A percentile compares a stretch with the other conserved stretches of the same genome.
Conservation (phyloP, 257 asterid species). For the Orobanche coerulescens region DNA sequence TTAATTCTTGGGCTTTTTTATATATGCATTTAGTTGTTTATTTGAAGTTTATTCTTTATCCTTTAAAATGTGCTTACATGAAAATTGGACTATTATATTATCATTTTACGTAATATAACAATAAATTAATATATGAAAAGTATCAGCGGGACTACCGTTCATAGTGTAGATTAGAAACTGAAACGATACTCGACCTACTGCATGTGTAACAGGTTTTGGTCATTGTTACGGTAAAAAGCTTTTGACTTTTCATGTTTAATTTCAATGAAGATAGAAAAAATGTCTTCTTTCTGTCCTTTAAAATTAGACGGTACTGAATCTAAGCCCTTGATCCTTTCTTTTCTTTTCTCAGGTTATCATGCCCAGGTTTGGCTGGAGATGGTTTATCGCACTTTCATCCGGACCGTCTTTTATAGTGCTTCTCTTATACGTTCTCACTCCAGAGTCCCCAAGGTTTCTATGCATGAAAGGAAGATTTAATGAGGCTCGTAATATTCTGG, state of each 20-base stretch:
- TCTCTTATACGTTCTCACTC: conserved; percentile 25
- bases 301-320: neutral
- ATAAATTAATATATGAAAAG: no score
- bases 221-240: neutral
- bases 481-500: conserved; percentile 38
- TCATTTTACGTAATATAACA: neutral
- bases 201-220: neutral
- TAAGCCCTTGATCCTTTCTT: neutral
- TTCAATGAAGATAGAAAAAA: neutral
- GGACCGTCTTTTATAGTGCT: conserved; percentile 36
- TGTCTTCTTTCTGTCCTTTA: neutral
- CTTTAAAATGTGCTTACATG: neutral
- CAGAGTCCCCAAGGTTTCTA: conserved; percentile 53
- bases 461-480: conserved; percentile 36
- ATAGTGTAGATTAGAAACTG: neutral
- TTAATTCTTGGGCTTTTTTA: neutral
- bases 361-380: conserved; percentile 49
- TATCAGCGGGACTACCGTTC: neutral
- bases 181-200: neutral
- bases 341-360: conserved; percentile 31
- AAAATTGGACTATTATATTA: neutral
- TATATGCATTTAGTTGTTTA: neutral
- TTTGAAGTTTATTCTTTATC: neutral
- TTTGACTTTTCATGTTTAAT: neutral
- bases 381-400: conserved; percentile 38